A percentile compares a stretch with the other conserved stretches of the same genome.
These are phyloP conservation scores for Magnolia changhungtana DNA, from an alignment of 164 flowering plant species.

Conservation along the genomic window DNA sequence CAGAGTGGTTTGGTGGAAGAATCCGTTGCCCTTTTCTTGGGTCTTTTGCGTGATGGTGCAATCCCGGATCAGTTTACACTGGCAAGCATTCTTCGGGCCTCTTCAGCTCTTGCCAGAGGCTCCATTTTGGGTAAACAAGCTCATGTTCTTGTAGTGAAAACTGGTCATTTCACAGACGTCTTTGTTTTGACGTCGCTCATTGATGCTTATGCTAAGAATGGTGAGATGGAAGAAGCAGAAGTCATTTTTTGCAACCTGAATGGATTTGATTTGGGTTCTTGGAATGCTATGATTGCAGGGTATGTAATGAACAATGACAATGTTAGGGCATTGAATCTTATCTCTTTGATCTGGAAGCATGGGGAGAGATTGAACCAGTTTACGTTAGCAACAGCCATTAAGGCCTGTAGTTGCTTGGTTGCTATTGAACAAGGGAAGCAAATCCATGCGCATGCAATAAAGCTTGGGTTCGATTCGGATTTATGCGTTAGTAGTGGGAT, in stretches of 20 bases:
- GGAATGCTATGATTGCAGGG: slow-evolving; percentile 58
- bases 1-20: slow-evolving; percentile 33
- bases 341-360: slow-evolving; percentile 26
- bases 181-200: too few species aligned
- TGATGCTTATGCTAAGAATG: slow-evolving; percentile 42
- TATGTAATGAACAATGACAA: slow-evolving; percentile 30
- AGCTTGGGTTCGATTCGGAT: slow-evolving; percentile 38
- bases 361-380: slow-evolving; percentile 37
- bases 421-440: slow-evolving; percentile 42
- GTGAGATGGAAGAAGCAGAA: slow-evolving; percentile 44
- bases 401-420: slow-evolving; percentile 42
- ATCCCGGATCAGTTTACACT: slow-evolving; percentile 50
- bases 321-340: slow-evolving; percentile 39
- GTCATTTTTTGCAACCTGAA: slow-evolving; percentile 22
- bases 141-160: too few species aligned
- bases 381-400: slow-evolving; percentile 43
- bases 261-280: slow-evolving; percentile 38
- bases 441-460: slow-evolving; percentile 40
- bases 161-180: too few species aligned
- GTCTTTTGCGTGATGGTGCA: slow-evolving; percentile 28
- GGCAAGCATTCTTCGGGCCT: slow-evolving; percentile 51
- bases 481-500: slow-evolving; percentile 41
- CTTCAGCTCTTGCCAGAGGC: slow-evolving; percentile 29
- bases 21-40: slow-evolving; percentile 27
- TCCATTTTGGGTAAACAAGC: too few species aligned